Base-by-base conservation (phyloP, 768 basidiomycete genomes). In the Cystofilobasidium macerans region DNA sequence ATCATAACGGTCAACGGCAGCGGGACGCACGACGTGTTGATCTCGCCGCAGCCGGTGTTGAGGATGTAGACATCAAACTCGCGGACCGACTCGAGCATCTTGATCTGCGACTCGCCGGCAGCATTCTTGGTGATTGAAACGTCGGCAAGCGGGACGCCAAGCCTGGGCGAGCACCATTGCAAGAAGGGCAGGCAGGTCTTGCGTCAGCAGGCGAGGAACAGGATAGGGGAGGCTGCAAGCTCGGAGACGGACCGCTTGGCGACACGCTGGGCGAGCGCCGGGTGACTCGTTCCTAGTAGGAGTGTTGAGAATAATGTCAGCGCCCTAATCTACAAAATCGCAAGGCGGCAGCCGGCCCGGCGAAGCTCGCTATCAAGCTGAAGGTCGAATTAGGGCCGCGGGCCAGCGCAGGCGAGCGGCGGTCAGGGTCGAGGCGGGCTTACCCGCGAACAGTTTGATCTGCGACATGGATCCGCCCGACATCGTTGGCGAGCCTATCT, bases 41-140 rank as follows among this genome's bases (percentile, higher is more conserved):
- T 62, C 56, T 58, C 67, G 40, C 67, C 67, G 47, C 67, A 68
- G 26, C 63, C 62, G 3, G 65, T 56, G 40, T 99, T 95, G 76
- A 99, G 83, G 80, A 99, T 95, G 81, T 97, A 99, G 32, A 97
- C 91, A 77, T 99, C 95, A 78, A 92, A 92, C 77, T 98, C 94
- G 54, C 95, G 86, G 53, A 99, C 86, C 64, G 89, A 92, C 78
- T 97, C 93, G 60, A 85, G 82, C 71, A 98, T 95, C 77, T 88
- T 91, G 79, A 93, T 87, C 77, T 87, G 89, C 75, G 88, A 89
- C 79, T 97, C 94, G 72, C 92, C 92, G 72, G 92, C 92, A 69
- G 89, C 90, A 78, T 93, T 94, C 73, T 88, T 88, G 77, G 85
- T 84, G 75, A 87, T 89, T 70, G 83, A 87, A 79, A 83, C 87